A percentile compares a stretch with the other conserved stretches of the same genome.
Conservation (phyloP, 345 rosid genomes). For the Eucalyptus lansdowneana region DNA sequence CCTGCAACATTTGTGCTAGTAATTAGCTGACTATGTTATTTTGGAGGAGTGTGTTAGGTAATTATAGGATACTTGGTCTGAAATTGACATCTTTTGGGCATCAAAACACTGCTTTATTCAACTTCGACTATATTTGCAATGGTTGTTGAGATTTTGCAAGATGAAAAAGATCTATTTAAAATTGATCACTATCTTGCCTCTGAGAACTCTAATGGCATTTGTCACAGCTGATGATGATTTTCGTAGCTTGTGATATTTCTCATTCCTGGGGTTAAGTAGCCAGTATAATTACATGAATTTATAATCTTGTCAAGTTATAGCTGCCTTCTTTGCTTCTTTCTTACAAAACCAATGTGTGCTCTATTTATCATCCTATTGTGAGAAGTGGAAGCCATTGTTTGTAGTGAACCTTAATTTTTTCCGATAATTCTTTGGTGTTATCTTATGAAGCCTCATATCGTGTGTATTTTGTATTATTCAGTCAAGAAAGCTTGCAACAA, state of each 20-base stretch:
- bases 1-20: background rate
- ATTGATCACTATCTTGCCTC: background rate
- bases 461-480: slow-evolving; percentile 7
- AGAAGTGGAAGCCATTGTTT: background rate
- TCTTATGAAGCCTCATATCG: background rate
- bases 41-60: background rate
- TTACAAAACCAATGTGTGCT: background rate
- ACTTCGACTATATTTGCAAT: background rate
- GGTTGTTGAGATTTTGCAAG: background rate
- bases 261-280: background rate
- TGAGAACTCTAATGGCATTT: background rate
- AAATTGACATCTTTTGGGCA: background rate
- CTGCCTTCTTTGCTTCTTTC: background rate
- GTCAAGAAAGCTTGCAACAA: slow-evolving; percentile 54
- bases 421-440: background rate
- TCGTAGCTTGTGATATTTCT: background rate
- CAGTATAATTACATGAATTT: background rate
- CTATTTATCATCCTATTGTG: background rate
- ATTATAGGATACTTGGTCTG: background rate
- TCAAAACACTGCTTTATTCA: background rate
- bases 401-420: background rate
- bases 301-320: background rate
- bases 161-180: background rate
- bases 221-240: background rate
- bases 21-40: background rate